Conservation (phyloP, 2,329 filamentous ascomycete species). For the Xylariaceae sp. region DNA sequence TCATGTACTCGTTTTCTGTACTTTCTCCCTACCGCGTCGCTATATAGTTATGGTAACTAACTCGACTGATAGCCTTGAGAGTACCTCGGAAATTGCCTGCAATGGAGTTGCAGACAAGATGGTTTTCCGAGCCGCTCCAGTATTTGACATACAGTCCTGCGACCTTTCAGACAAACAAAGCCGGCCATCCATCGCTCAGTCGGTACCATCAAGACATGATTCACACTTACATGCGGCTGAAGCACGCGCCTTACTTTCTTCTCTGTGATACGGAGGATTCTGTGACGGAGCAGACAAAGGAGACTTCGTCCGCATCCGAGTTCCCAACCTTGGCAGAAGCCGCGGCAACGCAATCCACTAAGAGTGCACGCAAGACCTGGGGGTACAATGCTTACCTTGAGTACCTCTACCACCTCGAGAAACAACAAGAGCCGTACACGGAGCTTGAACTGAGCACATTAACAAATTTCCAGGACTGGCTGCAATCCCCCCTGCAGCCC, state of each 20-base stretch:
- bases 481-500: slow-evolving; percentile 91
- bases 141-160: slow-evolving; percentile 53
- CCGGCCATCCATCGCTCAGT: slow-evolving; percentile 58
- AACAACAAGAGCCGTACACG: slow-evolving; percentile 64
- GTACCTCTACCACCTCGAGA: slow-evolving; percentile 81
- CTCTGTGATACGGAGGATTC: slow-evolving; percentile 52
- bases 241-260: slow-evolving; percentile 58
- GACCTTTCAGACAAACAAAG: slow-evolving; percentile 57
- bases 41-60: background rate
- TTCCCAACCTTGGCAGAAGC: slow-evolving; percentile 70
- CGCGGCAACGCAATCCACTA: slow-evolving; percentile 41
- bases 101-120: slow-evolving; percentile 58
- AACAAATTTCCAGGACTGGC: slow-evolving; percentile 77
- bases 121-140: slow-evolving; percentile 66
- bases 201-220: slow-evolving; percentile 59
- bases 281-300: slow-evolving; percentile 31
- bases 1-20: background rate
- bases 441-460: slow-evolving; percentile 50
- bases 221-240: slow-evolving; percentile 60
- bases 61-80: slow-evolving; percentile 44
- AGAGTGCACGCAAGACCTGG: slow-evolving; percentile 42
- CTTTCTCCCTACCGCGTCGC: background rate
- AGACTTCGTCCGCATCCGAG: slow-evolving; percentile 43
- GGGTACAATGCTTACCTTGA: slow-evolving; percentile 54
- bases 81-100: slow-evolving; percentile 57